Evolutionary conservation across 1,284 basidiomycete genomes (phyloP).

Genomic region (Rhodotorula sp.): DNA sequence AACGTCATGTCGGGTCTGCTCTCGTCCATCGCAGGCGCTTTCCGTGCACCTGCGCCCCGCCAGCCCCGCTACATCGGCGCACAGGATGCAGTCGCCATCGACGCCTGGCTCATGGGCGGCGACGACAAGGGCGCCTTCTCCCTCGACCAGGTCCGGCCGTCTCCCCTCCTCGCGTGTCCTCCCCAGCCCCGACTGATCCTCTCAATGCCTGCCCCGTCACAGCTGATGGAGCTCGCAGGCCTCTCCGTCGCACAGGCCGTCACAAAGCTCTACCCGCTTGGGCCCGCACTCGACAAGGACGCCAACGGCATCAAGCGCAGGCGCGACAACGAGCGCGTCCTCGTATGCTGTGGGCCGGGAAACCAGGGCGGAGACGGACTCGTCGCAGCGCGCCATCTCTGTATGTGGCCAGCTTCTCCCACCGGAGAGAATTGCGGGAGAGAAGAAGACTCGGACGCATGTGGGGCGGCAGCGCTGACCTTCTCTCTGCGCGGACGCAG

Average conservation of each 20-base stretch:
- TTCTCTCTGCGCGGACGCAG: constrained; percentile 52
- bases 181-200: neutral
- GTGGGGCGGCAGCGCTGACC: neutral
- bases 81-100: constrained; percentile 64
- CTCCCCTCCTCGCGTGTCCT: neutral
- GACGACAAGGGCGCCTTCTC: constrained; percentile 73
- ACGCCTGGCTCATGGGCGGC: constrained; percentile 82
- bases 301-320: constrained; percentile 41
- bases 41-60: neutral
- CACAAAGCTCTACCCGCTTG: constrained; percentile 66
- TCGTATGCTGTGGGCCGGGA: constrained; percentile 94
- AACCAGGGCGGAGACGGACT: constrained; percentile 96
- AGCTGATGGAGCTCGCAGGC: constrained; percentile 99
- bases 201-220: constrained; percentile 3
- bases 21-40: constrained; percentile 5
- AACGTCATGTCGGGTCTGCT: constrained; percentile 2
- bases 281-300: constrained; percentile 30
- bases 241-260: constrained; percentile 90
- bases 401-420: constrained; percentile 54
- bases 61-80: constrained; percentile 31
- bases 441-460: neutral
- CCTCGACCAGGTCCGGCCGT: constrained; percentile 72
- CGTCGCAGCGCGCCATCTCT: constrained; percentile 91
- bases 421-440: neutral
- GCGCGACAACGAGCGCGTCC: constrained; percentile 56